Evolutionary conservation across 495 filamentous ascomycete genomes (phyloP), one percentile per base, ranked within the genome.

Genomic region (Neurospora hispaniola): DNA sequence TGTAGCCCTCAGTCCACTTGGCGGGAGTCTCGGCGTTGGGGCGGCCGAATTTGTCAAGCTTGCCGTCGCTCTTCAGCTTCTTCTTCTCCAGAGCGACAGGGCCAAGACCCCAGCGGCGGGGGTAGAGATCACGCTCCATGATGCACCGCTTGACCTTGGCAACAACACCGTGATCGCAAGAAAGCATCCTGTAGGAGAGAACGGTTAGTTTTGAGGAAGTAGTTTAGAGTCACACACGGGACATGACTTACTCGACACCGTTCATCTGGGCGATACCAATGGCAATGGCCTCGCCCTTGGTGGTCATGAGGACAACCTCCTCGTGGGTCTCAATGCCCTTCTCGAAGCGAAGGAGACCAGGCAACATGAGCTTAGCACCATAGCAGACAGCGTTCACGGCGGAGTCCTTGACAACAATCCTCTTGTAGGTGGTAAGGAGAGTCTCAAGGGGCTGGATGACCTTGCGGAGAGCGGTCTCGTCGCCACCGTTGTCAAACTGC

Each of bases 71-170:
- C 88, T 98, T 98, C 84, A 99, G 89, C 89, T 98, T 96, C 90
- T 98, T 98, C 90, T 99, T 99, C 85, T 97, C 92, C 54, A 91
- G 77, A 39, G 96, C 94, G 72, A 93, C 89, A 48, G 95, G 94
- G 62, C 96, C 96, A 76, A 97, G 82, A 70, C 96, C 96, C 96
- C 96, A 99, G 85, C 94, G 85, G 80, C 92, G 88, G 72, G 95
- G 95, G 86, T 99, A 99, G 14, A 97, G 86, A 79, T 98, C 95
- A 74, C 96, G 92, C 85, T 99, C 96, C 96, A 99, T 98, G 82
- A 99, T 99, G 81, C 93, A 80, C 71, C 96, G 89, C 89, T 98
- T 98, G 79, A 98, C 90, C 86, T 97, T 97, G 70, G 96, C 96
- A 66, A 98, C 95, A 42, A 97, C 92, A 75, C 96, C 96, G 81